Conservation (phyloP, 768 basidiomycete species). For the Dacryopinax spathularia region DNA sequence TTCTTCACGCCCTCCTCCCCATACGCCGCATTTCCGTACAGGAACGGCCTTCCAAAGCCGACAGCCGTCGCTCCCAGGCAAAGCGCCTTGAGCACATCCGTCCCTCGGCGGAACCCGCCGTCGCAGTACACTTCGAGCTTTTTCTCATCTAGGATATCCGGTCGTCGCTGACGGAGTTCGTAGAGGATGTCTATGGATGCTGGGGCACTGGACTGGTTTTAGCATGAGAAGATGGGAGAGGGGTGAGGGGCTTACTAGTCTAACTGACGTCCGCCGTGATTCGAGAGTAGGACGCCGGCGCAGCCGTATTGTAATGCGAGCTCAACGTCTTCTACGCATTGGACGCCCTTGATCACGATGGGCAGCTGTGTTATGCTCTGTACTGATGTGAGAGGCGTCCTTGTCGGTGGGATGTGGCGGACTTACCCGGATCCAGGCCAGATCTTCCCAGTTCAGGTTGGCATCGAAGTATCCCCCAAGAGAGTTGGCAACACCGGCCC, state of each 20-base stretch:
- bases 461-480: constrained; percentile 25
- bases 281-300: constrained; percentile 77
- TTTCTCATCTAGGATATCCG: constrained; percentile 54
- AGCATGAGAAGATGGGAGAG: not conserved
- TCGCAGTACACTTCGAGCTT: constrained; percentile 74
- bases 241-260: constrained; percentile 24
- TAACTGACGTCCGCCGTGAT: constrained; percentile 61
- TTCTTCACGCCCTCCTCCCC: constrained; percentile 24
- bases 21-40: constrained; percentile 23
- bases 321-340: constrained; percentile 56
- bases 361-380: constrained; percentile 29
- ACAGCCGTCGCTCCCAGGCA: constrained; percentile 41
- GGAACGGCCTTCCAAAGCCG: constrained; percentile 25
- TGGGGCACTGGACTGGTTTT: constrained; percentile 12
- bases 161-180: constrained; percentile 52
- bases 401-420: not conserved
- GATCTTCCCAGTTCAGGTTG: constrained; percentile 23
- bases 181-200: constrained; percentile 45
- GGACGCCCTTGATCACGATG: constrained; percentile 34
- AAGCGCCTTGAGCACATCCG: constrained; percentile 79
- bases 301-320: constrained; percentile 71
- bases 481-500: constrained; percentile 22
- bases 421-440: constrained; percentile 5
- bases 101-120: constrained; percentile 67
- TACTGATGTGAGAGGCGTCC: constrained; percentile 34